Conservation (phyloP, 495 filamentous ascomycete species). For the Ramalina peruviana region DNA sequence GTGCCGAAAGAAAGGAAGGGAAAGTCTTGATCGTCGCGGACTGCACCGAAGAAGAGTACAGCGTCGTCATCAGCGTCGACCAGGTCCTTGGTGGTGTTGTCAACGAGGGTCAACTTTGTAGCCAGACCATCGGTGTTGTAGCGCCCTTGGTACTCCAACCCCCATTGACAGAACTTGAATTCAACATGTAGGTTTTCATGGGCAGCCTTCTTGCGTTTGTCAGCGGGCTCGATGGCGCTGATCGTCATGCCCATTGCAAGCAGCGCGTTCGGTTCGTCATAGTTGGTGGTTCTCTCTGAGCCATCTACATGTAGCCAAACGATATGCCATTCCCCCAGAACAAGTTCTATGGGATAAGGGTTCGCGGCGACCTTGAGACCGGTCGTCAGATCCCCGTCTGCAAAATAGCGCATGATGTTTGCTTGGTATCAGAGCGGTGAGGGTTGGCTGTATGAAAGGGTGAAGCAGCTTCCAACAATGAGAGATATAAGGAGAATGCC, state of each 20-base stretch:
- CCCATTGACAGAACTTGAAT: conserved; percentile 12
- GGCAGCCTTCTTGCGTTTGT: conserved; percentile 5
- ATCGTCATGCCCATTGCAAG: conserved; percentile 7
- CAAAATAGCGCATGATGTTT: conserved; percentile 11
- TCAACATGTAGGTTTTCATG: conserved; percentile 6
- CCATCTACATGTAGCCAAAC: conserved; percentile 10
- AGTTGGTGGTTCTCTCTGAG: conserved; percentile 9
- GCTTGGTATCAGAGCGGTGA: neutral
- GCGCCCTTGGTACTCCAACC: conserved; percentile 14
- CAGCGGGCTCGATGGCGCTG: conserved; percentile 1
- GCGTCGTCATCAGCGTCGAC: conserved; percentile 11
- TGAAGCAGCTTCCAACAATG: too few species aligned
- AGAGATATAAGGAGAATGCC: too few species aligned
- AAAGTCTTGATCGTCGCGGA: conserved; percentile 13
- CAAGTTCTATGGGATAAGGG: conserved; percentile 1
- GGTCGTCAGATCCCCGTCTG: conserved; percentile 12
- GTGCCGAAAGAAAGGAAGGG: conserved; percentile 13
- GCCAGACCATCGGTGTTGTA: conserved; percentile 16
- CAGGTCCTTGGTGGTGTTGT: conserved; percentile 10
- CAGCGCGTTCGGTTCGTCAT: conserved; percentile 5
- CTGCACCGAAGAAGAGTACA: conserved; percentile 7
- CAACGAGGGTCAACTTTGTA: conserved; percentile 10
- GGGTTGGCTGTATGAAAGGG: too few species aligned
- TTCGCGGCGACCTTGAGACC: conserved; percentile 7
- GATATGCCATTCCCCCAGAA: conserved; percentile 12